Evolutionary conservation across 2,329 filamentous ascomycete genomes (phyloP).

Genomic region (Cladosporium austrohemisphaericum): DNA sequence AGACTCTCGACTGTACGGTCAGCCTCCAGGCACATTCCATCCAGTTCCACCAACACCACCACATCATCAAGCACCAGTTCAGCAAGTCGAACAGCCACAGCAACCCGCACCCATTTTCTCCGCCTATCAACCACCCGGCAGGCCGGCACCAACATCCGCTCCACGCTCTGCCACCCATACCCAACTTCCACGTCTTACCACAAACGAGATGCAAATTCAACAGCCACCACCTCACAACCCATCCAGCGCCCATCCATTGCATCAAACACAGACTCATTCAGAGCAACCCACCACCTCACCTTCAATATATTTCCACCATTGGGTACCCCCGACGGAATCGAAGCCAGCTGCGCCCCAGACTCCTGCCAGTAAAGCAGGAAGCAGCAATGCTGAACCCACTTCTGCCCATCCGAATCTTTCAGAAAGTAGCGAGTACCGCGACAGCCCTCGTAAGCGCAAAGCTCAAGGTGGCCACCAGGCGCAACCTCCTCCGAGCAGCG

Average conservation of each 20-base stretch:
- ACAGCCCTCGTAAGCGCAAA: slow-evolving; percentile 84
- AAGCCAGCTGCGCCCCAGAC: slow-evolving; percentile 60
- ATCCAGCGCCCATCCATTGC: slow-evolving; percentile 38
- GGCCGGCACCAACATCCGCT: slow-evolving; percentile 38
- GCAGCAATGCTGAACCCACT: slow-evolving; percentile 48
- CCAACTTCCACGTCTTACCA: slow-evolving; percentile 49
- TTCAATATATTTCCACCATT: slow-evolving; percentile 87
- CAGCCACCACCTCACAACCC: slow-evolving; percentile 42
- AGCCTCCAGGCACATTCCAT: slow-evolving; percentile 27
- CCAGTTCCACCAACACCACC: slow-evolving; percentile 29
- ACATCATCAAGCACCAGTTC: slow-evolving; percentile 37
- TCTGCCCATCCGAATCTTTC: slow-evolving; percentile 50
- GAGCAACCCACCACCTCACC: slow-evolving; percentile 64
- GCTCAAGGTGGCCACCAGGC: slow-evolving; percentile 54
- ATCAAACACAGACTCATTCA: slow-evolving; percentile 49
- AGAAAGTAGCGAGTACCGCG: slow-evolving; percentile 58
- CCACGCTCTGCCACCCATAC: slow-evolving; percentile 45
- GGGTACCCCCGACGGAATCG: slow-evolving; percentile 70
- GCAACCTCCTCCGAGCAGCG: slow-evolving; percentile 46
- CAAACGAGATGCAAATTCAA: slow-evolving; percentile 50
- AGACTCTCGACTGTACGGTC: slow-evolving; percentile 42
- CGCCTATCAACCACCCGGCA: slow-evolving; percentile 30
- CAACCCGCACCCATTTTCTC: slow-evolving; percentile 39
- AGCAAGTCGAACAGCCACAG: slow-evolving; percentile 32
- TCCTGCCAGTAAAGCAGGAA: slow-evolving; percentile 51